These are phyloP conservation scores for Symbiodinium natans DNA, from an alignment of 73 alveolate genomes.

Conservation along the genomic window DNA sequence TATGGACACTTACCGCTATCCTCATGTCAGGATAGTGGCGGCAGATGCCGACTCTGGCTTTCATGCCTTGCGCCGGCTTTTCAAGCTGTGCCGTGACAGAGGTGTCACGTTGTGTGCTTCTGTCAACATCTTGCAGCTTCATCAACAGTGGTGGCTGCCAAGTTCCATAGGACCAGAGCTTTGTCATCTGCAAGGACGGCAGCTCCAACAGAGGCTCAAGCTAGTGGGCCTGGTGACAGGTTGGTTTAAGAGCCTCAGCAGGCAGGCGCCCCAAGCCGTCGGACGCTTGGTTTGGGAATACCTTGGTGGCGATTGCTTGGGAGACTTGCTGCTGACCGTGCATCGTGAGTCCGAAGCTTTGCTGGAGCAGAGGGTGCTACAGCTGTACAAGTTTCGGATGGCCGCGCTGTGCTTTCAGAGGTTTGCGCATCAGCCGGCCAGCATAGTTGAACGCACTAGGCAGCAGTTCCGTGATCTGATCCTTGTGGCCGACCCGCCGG, in stretches of 20 bases:
- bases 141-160: neutral
- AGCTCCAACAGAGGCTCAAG: neutral
- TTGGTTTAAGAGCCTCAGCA: neutral
- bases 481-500: neutral
- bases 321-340: conserved; percentile 2
- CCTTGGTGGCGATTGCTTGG: neutral
- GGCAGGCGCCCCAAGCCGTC: neutral
- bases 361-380: neutral
- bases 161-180: neutral
- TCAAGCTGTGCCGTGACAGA: neutral
- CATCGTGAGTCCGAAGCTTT: neutral
- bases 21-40: neutral
- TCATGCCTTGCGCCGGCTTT: neutral
- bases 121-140: neutral
- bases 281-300: neutral
- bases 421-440: neutral
- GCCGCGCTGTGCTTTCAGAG: conserved; percentile 2
- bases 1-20: neutral
- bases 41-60: neutral
- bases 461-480: neutral
- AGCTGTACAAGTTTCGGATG: neutral
- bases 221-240: neutral
- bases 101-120: neutral
- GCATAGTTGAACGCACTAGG: neutral
- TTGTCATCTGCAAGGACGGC: neutral